These are phyloP conservation scores for Carex scoparia DNA, from an alignment of 176 grass and related monocot genomes.

Conservation along the genomic window DNA sequence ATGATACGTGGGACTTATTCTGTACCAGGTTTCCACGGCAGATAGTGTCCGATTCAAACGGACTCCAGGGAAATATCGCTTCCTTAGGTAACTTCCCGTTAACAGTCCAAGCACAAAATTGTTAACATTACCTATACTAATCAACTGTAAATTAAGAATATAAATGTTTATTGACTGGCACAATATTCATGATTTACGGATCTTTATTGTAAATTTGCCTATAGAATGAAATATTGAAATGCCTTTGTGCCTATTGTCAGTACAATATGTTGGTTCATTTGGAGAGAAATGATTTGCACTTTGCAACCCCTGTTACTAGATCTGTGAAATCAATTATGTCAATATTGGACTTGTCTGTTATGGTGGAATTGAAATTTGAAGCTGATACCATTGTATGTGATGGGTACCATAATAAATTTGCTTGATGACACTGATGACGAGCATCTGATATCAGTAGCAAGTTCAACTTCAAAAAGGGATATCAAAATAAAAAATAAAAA, in stretches of 20 bases:
- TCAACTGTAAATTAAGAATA: neutral
- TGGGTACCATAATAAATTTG: neutral
- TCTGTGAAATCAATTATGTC: neutral
- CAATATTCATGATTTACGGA: neutral
- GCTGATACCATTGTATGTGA: neutral
- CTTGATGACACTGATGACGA: neutral
- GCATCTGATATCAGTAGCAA: neutral
- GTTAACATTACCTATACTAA: neutral
- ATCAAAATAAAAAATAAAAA: too few species aligned
- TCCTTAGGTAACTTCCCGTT: neutral
- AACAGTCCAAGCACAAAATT: neutral
- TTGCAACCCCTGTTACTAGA: neutral
- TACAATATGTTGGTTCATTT: neutral
- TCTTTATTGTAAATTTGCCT: too few species aligned
- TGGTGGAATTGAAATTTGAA: neutral
- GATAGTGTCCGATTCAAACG: neutral
- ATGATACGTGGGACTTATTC: neutral
- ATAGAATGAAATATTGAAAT: too few species aligned
- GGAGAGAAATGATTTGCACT: neutral
- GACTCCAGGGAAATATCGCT: neutral
- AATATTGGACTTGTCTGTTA: neutral
- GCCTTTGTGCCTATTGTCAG: neutral
- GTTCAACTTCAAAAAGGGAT: too few species aligned
- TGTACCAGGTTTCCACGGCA: too few species aligned
- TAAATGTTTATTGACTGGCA: too few species aligned